These are phyloP conservation scores for Aquilaria agallochum DNA, from an alignment of 441 rosid genomes.

Conservation along the genomic window DNA sequence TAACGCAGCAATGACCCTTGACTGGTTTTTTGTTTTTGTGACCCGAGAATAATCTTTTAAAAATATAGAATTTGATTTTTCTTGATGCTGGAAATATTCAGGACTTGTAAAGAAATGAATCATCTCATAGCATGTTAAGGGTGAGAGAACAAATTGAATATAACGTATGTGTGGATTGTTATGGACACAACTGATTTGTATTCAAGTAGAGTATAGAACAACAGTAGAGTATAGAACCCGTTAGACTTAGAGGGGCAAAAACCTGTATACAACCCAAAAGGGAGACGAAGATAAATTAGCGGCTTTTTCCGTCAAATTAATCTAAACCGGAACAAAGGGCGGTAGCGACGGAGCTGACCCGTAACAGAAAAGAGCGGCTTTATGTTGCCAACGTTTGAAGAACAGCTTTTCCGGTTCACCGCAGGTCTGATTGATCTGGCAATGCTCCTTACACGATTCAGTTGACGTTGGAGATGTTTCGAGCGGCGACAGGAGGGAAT, in stretches of 20 bases:
- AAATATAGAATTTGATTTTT: too few relatives aligned
- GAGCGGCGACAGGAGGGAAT: conserved; percentile 92
- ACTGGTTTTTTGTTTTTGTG: too few relatives aligned
- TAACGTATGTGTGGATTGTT: too few relatives aligned
- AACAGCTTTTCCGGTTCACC: conserved; percentile 34
- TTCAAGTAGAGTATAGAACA: too few relatives aligned
- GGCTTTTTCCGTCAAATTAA: conserved; percentile 12
- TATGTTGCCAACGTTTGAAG: conserved; percentile 85
- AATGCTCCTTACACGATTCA: conserved; percentile 20
- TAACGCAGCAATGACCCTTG: too few relatives aligned
- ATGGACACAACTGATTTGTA: too few relatives aligned
- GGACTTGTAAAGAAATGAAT: too few relatives aligned
- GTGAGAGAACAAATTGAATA: too few relatives aligned
- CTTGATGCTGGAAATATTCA: too few relatives aligned
- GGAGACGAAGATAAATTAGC: conserved; percentile 13
- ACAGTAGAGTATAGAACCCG: too few relatives aligned
- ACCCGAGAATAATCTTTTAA: too few relatives aligned
- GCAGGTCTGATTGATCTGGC: conserved; percentile 1
- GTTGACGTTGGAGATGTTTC: conserved; percentile 47
- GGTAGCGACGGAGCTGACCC: conserved; percentile 42
- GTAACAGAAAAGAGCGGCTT: conserved; percentile 73
- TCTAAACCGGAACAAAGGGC: conserved; percentile 57
- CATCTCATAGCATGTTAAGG: neutral
- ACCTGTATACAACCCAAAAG: neutral
- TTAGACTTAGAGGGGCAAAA: too few relatives aligned